phyloP scores from a whole-genome alignment of 1,139 yeast species.

The Taiozyma onychis region DNA sequence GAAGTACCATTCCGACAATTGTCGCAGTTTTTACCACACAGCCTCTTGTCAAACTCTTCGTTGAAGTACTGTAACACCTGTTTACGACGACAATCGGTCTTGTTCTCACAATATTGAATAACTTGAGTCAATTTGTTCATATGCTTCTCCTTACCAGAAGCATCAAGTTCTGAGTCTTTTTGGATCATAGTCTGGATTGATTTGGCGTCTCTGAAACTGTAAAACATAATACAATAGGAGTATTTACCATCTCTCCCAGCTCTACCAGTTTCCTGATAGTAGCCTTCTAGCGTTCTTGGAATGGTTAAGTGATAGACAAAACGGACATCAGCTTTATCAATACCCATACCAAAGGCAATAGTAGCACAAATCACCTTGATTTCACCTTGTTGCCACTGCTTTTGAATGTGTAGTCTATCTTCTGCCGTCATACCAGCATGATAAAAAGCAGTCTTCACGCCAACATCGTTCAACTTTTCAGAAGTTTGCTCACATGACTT shows the following conservation, averaged over 20 bases:
- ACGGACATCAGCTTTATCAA: constrained; percentile 92
- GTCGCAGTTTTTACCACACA: constrained; percentile 76
- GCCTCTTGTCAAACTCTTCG: constrained; percentile 64
- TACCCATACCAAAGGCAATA: constrained; percentile 98
- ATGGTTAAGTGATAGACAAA: constrained; percentile 86
- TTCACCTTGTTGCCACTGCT: constrained; percentile 71
- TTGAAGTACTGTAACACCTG: constrained; percentile 88
- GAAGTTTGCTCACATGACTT: constrained; percentile 84
- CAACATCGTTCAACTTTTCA: constrained; percentile 48
- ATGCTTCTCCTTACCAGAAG: constrained; percentile 70
- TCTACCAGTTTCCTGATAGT: constrained; percentile 98
- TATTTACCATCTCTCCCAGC: constrained; percentile 92
- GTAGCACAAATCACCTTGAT: constrained; percentile 89
- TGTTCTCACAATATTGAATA: constrained; percentile 86
- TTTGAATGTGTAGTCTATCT: constrained; percentile 65
- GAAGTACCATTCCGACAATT: constrained; percentile 60
- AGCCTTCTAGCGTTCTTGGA: constrained; percentile 90
- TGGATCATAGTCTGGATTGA: constrained; percentile 71
- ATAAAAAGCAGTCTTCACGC: constrained; percentile 68
- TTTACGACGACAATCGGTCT: constrained; percentile 82
- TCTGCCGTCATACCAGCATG: constrained; percentile 93
- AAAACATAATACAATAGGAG: constrained; percentile 80
- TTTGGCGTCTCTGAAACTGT: constrained; percentile 71
- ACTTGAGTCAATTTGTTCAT: constrained; percentile 75
- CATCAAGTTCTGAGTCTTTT: constrained; percentile 62